phyloP scores from a whole-genome alignment of 345 rosid genomes.

The Bretschneidera sinensis region DNA sequence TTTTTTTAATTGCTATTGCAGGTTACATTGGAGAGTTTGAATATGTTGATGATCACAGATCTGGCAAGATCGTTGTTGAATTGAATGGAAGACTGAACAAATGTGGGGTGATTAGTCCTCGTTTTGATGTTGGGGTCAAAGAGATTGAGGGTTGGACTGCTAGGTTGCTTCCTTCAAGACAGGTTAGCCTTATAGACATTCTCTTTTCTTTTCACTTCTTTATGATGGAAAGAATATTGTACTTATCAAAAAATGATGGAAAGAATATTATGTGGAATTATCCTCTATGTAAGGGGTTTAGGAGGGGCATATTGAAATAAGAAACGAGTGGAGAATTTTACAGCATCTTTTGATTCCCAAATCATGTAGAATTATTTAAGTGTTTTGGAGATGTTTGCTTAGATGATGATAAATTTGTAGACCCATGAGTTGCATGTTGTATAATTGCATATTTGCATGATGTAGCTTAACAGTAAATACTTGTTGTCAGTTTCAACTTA shows the following conservation, averaged over 20 bases:
- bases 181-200: constrained; percentile 32
- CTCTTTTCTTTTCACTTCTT: too few species aligned
- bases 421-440: neutral
- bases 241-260: too few species aligned
- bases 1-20: constrained; percentile 13
- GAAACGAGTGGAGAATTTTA: neutral
- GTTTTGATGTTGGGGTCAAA: constrained; percentile 79
- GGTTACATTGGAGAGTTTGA: constrained; percentile 84
- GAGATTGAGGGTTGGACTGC: constrained; percentile 90
- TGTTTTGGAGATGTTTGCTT: neutral
- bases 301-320: too few species aligned
- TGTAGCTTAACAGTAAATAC: too few species aligned
- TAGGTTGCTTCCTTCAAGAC: constrained; percentile 80
- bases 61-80: constrained; percentile 81
- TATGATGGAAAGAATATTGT: too few species aligned
- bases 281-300: neutral
- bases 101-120: constrained; percentile 85
- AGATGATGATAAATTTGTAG: neutral
- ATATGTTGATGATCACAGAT: constrained; percentile 77
- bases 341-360: neutral
- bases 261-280: neutral
- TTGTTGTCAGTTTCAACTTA: too few species aligned
- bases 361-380: neutral
- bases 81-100: constrained; percentile 73
- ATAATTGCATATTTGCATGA: too few species aligned